These are phyloP conservation scores for Colletotrichum destructivum DNA, from an alignment of 2,329 filamentous ascomycete genomes.

Conservation along the genomic window DNA sequence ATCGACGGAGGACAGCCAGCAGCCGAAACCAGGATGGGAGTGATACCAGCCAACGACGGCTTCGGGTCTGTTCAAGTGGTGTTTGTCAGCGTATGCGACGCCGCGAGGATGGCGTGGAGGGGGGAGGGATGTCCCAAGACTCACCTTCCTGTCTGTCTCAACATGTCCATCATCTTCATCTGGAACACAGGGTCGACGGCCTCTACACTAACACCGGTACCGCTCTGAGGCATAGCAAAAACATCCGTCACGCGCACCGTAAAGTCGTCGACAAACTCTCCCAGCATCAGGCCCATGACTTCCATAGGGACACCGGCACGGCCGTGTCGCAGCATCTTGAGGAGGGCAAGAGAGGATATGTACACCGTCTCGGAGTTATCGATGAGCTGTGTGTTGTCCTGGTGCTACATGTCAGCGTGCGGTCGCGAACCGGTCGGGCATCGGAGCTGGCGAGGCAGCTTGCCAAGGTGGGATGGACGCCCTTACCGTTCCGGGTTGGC, in stretches of 20 bases:
- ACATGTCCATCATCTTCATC: slow-evolving; percentile 99
- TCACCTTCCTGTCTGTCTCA: slow-evolving; percentile 95
- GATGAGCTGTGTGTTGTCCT: slow-evolving; percentile 94
- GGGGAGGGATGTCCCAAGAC: slow-evolving; percentile 45
- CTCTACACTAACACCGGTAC: slow-evolving; percentile 97
- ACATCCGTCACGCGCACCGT: slow-evolving; percentile 98
- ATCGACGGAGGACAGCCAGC: slow-evolving; percentile 98
- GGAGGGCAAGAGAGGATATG: slow-evolving; percentile 95
- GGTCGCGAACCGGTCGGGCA: background rate
- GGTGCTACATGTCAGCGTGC: slow-evolving; percentile 23
- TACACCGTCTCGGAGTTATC: slow-evolving; percentile 99
- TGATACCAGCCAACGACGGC: slow-evolving; percentile 99
- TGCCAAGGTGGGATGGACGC: slow-evolving; percentile 42
- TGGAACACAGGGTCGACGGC: slow-evolving; percentile 99
- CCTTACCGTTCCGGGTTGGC: slow-evolving; percentile 74
- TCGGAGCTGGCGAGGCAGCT: slow-evolving; percentile 29
- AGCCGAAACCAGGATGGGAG: slow-evolving; percentile 98
- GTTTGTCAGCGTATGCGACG: slow-evolving; percentile 26
- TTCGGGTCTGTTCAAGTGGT: slow-evolving; percentile 77
- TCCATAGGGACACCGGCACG: slow-evolving; percentile 99
- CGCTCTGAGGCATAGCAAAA: slow-evolving; percentile 99
- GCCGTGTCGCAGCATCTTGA: slow-evolving; percentile 99
- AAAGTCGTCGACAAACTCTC: slow-evolving; percentile 99
- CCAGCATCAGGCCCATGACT: slow-evolving; percentile 99
- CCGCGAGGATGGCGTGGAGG: slow-evolving; percentile 17